Conservation (phyloP, 768 basidiomycete genomes). For the Mycena metata region DNA sequence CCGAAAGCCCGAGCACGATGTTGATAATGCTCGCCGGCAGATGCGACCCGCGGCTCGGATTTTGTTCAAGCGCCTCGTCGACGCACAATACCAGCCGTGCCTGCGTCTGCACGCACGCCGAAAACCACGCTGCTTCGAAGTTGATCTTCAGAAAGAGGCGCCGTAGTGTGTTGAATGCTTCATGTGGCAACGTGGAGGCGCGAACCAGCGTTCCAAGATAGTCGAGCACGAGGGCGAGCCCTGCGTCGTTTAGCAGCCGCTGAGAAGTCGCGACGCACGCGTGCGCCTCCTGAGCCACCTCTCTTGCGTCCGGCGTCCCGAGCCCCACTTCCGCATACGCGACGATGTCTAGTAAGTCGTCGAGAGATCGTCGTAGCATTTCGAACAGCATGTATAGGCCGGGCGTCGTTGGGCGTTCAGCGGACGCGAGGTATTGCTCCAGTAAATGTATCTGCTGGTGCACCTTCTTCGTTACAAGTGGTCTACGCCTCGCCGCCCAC, state of each 20-base stretch:
- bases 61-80: constrained; percentile 49
- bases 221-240: constrained; percentile 47
- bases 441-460: constrained; percentile 31
- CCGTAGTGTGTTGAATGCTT: constrained; percentile 54
- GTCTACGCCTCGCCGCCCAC: constrained; percentile 2
- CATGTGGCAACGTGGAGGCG: constrained; percentile 47
- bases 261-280: constrained; percentile 44
- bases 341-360: constrained; percentile 32
- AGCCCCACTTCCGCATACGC: constrained; percentile 24
- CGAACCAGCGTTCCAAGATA: constrained; percentile 45
- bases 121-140: constrained; percentile 21
- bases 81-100: constrained; percentile 44
- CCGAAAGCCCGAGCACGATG: constrained; percentile 47
- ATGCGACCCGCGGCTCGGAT: constrained; percentile 38
- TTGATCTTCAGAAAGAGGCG: constrained; percentile 52
- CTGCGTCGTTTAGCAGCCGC: constrained; percentile 47
- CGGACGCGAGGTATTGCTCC: constrained; percentile 29
- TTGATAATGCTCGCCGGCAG: constrained; percentile 49
- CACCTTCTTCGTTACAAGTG: constrained; percentile 21
- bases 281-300: constrained; percentile 39
- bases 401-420: constrained; percentile 33
- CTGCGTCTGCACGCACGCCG: constrained; percentile 40
- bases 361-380: constrained; percentile 30
- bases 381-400: constrained; percentile 40
- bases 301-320: constrained; percentile 22